Percentiles rank a stretch among this genome's conserved stretches.
phyloP scores from a whole-genome alignment of 768 basidiomycete species.

The Mycena alexandri region DNA sequence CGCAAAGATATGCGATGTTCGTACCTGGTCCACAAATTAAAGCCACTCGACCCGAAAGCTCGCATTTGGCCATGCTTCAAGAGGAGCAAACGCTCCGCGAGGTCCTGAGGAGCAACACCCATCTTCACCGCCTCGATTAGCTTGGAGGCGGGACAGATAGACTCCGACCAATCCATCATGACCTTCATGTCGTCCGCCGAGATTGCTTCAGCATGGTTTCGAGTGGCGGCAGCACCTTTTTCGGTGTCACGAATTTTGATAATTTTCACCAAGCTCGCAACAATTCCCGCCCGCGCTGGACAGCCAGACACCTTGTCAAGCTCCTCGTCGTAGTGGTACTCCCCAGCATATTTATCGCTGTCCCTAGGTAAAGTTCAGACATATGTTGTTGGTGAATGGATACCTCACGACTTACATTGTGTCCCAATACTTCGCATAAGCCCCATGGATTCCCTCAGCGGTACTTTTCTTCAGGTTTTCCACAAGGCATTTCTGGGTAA shows the following conservation, averaged over 20 bases:
- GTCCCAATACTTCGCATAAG: constrained; percentile 46
- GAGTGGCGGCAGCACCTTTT: constrained; percentile 39
- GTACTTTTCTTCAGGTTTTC: constrained; percentile 39
- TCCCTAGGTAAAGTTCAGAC: neutral
- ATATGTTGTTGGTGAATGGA: no score
- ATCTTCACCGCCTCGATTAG: constrained; percentile 9
- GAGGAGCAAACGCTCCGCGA: constrained; percentile 24
- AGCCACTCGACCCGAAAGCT: constrained; percentile 44
- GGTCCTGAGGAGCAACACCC: constrained; percentile 1
- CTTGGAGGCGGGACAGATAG: constrained; percentile 28
- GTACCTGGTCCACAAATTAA: constrained; percentile 15
- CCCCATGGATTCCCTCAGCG: constrained; percentile 43
- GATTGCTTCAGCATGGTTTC: constrained; percentile 49
- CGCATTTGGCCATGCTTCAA: constrained; percentile 45
- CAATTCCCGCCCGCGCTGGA: constrained; percentile 42
- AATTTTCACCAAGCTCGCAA: constrained; percentile 41
- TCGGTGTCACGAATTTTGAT: constrained; percentile 39
- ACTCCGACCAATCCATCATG: constrained; percentile 45
- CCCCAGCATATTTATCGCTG: constrained; percentile 40
- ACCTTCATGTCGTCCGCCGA: constrained; percentile 45
- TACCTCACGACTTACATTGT: constrained; percentile 39
- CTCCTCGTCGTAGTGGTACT: constrained; percentile 41
- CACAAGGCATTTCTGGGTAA: constrained; percentile 48
- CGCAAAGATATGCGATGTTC: no score
- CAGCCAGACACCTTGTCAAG: constrained; percentile 44